Percentiles rank a stretch among this genome's conserved stretches.
These are phyloP conservation scores for Dichomitus squalens DNA, from an alignment of 1,284 basidiomycete species.

Conservation along the genomic window DNA sequence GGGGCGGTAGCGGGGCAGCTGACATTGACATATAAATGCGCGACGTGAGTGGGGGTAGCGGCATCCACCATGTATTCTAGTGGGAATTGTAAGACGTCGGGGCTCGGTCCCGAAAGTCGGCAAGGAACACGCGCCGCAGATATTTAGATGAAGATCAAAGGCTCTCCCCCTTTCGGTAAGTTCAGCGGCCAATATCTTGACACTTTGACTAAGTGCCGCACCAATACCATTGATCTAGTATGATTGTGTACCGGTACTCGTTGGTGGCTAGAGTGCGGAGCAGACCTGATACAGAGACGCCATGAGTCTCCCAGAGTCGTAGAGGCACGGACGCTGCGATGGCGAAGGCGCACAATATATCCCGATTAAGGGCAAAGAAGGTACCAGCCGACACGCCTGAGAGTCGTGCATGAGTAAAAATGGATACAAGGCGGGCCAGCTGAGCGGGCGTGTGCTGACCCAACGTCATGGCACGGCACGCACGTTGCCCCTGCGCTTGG, in stretches of 20 bases:
- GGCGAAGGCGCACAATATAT: neutral
- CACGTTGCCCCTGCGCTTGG: neutral
- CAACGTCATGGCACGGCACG: neutral
- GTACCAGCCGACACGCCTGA: constrained; percentile 1
- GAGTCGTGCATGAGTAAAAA: constrained; percentile 3
- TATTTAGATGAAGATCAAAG: neutral
- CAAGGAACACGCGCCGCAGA: neutral
- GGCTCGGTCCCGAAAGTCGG: neutral
- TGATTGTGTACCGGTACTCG: neutral
- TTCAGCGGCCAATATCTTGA: neutral
- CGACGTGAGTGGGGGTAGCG: neutral
- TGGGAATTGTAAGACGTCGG: neutral
- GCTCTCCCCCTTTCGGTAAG: neutral
- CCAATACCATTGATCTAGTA: neutral
- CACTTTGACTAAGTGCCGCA: neutral
- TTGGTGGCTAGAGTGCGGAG: neutral
- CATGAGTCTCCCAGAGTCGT: neutral
- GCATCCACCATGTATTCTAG: neutral
- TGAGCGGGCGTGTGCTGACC: neutral
- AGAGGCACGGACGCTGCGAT: neutral
- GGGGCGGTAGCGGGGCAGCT: neutral
- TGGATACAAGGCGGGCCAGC: neutral
- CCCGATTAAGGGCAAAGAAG: neutral
- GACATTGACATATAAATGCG: neutral
- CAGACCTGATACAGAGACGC: neutral